Evolutionary conservation across 257 asterid species (phyloP), one percentile per base, ranked within the genome.

Genomic region (Jaltomata sinuosa): DNA sequence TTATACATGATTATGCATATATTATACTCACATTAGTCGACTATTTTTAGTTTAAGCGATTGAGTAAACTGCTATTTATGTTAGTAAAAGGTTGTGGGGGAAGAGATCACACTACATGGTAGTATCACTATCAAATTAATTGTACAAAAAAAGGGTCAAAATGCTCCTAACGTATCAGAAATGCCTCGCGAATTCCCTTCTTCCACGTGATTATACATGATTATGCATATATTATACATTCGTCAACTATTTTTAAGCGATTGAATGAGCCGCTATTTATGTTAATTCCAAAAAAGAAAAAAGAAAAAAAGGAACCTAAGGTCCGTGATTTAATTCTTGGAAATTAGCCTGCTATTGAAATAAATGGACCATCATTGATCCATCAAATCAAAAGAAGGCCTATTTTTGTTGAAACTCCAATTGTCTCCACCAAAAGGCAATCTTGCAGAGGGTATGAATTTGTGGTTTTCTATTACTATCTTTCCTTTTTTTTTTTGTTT

Each of bases 61-160:
- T 5, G 42, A 38, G 8, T 38, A 8, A 38, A 8, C 42, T 5
- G 7, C 9, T 38, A 5, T 38, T 38, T 38, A 5, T 38, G 42
- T 38, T 38, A 38, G 42, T 32, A 32, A 32, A 32, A 32, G 3
- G 42, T 38, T 38, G 42, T 38, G 42, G 42, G 7, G 42, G 42
- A 38, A 38, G 42, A 38, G 42, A 38, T 7, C 6, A 1, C 7
- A 38, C 42, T 38, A 38, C 42, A 38, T 38, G 42, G 42, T 38
- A 38, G 42, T 38, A 81, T 93, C 95, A 64, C 91, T 88, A 69
- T 91, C 97, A 84, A 86, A 88, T 83, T 90, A 59, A 91, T 89
- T 88, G 83, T 38, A 38, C 42, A 8, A 8, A 6, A 38, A 38
- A 38, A n/a, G n/a, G n/a, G n/a, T n/a, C n/a, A n/a, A n/a, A n/a